A percentile compares a stretch with the other conserved stretches of the same genome.
Conservation (phyloP, 768 basidiomycete species). For the Pisolithus orientalis region DNA sequence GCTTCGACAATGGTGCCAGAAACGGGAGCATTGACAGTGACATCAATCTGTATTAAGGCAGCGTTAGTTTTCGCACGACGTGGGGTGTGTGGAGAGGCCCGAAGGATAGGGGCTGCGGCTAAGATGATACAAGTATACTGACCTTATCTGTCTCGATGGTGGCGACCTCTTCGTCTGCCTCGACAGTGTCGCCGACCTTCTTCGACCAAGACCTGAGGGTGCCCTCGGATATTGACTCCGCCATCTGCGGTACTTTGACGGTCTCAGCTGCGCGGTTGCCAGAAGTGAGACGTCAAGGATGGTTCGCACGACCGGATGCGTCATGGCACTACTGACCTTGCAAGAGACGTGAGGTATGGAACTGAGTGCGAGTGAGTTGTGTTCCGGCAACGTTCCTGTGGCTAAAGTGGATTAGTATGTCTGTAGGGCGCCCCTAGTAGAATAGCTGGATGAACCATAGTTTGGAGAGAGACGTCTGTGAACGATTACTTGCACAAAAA, state of each 20-base stretch:
- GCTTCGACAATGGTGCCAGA: slow-evolving; percentile 85
- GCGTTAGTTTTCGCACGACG: slow-evolving; percentile 1
- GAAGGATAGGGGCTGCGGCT: background rate
- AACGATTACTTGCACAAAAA: slow-evolving; percentile 33
- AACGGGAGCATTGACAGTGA: slow-evolving; percentile 89
- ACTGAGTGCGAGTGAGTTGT: slow-evolving; percentile 49
- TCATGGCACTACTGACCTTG: slow-evolving; percentile 48
- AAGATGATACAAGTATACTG: slow-evolving; percentile 7
- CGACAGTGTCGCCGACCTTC: slow-evolving; percentile 86
- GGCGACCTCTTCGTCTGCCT: slow-evolving; percentile 91
- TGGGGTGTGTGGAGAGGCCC: background rate
- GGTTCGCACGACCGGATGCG: slow-evolving; percentile 6
- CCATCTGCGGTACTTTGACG: slow-evolving; percentile 95
- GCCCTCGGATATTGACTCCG: slow-evolving; percentile 96
- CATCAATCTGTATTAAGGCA: slow-evolving; percentile 68
- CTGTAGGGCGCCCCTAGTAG: slow-evolving; percentile 2
- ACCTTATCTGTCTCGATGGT: slow-evolving; percentile 99
- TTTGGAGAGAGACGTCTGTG: slow-evolving; percentile 33
- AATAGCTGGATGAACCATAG: slow-evolving; percentile 38
- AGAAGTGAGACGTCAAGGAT: slow-evolving; percentile 8
- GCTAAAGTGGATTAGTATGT: background rate
- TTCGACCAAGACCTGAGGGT: slow-evolving; percentile 94
- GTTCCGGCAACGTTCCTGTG: slow-evolving; percentile 41
- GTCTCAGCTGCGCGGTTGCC: slow-evolving; percentile 57
- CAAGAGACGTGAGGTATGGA: slow-evolving; percentile 65